Conservation (phyloP, 1,139 yeast species). For the Suhomyces kunorum region DNA sequence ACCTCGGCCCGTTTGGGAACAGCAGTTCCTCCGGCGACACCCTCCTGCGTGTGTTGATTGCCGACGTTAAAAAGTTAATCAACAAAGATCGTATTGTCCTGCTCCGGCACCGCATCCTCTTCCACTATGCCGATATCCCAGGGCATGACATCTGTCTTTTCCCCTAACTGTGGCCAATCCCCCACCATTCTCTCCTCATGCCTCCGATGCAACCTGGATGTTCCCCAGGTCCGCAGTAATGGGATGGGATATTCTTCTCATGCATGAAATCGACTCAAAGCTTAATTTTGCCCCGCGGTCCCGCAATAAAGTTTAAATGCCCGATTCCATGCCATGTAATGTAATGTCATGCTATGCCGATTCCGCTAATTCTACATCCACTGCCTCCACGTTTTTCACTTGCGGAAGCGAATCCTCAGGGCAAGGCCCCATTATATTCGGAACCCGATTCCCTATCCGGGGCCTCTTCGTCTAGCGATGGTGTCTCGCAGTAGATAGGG, state of each 20-base stretch:
- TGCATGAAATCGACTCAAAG: slow-evolving; percentile 1
- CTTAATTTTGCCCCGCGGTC: neutral
- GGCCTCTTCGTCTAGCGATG: slow-evolving; percentile 1
- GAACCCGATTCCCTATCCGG: too few species aligned
- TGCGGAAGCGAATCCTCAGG: neutral
- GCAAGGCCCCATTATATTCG: neutral
- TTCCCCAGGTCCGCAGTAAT: too few species aligned
- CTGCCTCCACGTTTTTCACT: too few species aligned
- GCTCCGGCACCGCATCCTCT: neutral
- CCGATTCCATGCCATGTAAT: neutral
- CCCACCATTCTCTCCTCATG: too few species aligned
- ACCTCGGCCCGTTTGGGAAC: neutral
- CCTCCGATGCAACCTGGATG: too few species aligned
- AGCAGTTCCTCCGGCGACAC: slow-evolving; percentile 3
- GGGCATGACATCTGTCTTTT: neutral
- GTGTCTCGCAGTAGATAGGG: slow-evolving; percentile 3
- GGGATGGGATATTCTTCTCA: too few species aligned
- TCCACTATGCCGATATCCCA: neutral
- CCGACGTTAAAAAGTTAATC: slow-evolving; percentile 12
- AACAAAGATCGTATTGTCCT: slow-evolving; percentile 4
- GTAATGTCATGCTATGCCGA: slow-evolving; percentile 4
- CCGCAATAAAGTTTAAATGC: neutral
- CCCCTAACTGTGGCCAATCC: neutral
- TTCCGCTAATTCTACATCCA: too few species aligned
- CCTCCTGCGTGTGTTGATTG: slow-evolving; percentile 5